These are phyloP conservation scores for Kalanchoe fedtschenkoi DNA, from an alignment of 164 flowering plant genomes.

Conservation along the genomic window DNA sequence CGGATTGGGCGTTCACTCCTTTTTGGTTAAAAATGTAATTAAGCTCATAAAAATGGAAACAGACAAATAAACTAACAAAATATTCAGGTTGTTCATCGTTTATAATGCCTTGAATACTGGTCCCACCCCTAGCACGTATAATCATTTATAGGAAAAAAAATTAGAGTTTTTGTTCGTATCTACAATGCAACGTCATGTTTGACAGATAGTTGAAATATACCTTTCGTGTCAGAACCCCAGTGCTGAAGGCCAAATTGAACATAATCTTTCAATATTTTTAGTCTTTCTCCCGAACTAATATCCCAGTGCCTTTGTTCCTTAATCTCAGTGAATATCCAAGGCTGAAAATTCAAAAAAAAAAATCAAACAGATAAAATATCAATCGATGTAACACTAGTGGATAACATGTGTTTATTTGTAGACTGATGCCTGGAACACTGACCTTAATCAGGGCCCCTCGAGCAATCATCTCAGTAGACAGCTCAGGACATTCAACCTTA, in stretches of 20 bases:
- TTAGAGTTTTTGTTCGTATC: background rate
- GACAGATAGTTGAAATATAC: slow-evolving; percentile 25
- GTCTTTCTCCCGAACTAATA: slow-evolving; percentile 76
- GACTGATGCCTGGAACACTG: background rate
- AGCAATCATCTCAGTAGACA: slow-evolving; percentile 83
- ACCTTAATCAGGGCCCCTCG: slow-evolving; percentile 92
- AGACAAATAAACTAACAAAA: too few species aligned
- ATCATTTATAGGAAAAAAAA: too few species aligned
- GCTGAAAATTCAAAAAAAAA: slow-evolving; percentile 39
- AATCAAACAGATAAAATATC: background rate
- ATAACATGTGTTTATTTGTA: background rate
- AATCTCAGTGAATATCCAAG: slow-evolving; percentile 96
- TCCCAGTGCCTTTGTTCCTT: slow-evolving; percentile 99
- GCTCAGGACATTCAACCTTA: slow-evolving; percentile 57
- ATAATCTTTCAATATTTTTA: slow-evolving; percentile 68
- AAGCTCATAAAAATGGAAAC: too few species aligned
- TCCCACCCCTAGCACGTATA: too few species aligned
- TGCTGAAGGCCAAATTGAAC: slow-evolving; percentile 82
- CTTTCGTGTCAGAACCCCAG: slow-evolving; percentile 98
- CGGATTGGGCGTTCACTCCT: too few species aligned
- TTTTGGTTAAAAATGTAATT: too few species aligned
- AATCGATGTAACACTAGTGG: background rate
- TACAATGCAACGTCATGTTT: too few species aligned
- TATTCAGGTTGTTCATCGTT: too few species aligned
- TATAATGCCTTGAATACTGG: too few species aligned